Base-by-base conservation (phyloP, 2,329 filamentous ascomycete species). In the Fusarium camptoceras region DNA sequence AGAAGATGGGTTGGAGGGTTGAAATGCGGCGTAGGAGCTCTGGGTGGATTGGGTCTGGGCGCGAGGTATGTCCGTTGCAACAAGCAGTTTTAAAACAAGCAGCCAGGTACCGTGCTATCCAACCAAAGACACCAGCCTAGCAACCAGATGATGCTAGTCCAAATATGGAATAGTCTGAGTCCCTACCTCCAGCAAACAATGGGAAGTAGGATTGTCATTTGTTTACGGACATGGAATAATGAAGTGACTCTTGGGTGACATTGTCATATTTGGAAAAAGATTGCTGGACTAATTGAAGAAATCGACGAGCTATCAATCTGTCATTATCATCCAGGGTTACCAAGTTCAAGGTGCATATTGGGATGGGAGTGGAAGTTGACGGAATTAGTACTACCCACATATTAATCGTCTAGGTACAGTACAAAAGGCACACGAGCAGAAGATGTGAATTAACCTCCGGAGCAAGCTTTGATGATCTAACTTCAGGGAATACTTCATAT, bases 21-120 rank as follows among this genome's bases (percentile, higher is more conserved):
- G 70, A 66, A 66, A 51, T 73, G 71, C 63, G 66, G 73, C 70
- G 70, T 68, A 68, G 71, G 75, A 77, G 71, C 72, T 74, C 66
- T 55, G 65, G 58, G 64, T 68, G 64, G 59, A 65, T 60, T 69
- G 60, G 60, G 43, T 27, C 43, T 44, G 58, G 48, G 48, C 48
- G 48, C 47, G 47, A 18, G 48, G 37, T 31, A 30, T 25, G 42
- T 25, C 27, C 34, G 30, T 25, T 48, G 27, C 42, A 24, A 51
- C 49, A 51, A 51, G 31, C 49, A 51, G 49, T 28, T 51, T 41
- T 41, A 51, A 51, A 51, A 31, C 49, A 50, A 20, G 20, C 31
- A 51, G 31, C 27, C 37, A 51, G 49, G 49, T 51, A 51, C 49
- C 5, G 25, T 14, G 24, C 18, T 51, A 39, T 49, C 28, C 22